A percentile compares a stretch with the other conserved stretches of the same genome.
These are phyloP conservation scores for Pythium brachiatum DNA, from an alignment of 352 stramenopile genomes.

Conservation along the genomic window DNA sequence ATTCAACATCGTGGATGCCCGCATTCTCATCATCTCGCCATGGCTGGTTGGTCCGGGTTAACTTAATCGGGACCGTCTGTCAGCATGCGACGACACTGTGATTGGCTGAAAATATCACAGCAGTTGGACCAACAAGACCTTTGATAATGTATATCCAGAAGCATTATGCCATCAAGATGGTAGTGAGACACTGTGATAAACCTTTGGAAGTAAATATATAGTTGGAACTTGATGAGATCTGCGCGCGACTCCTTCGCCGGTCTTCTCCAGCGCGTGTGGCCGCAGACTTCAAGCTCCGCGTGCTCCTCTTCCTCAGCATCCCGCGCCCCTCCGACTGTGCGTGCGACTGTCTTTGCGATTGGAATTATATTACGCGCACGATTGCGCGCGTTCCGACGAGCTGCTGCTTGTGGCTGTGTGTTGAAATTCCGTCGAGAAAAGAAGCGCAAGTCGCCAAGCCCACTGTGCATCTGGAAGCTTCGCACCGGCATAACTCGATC, in stretches of 20 bases:
- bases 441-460: not conserved
- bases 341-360: not conserved
- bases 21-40: constrained; percentile 6
- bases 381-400: constrained; percentile 7
- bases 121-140: too few relatives aligned
- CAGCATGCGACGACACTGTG: not conserved
- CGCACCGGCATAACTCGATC: constrained; percentile 9
- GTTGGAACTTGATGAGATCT: not conserved
- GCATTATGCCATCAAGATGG: too few relatives aligned
- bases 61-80: not conserved
- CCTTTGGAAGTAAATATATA: not conserved
- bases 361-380: constrained; percentile 5
- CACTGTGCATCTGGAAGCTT: too few relatives aligned
- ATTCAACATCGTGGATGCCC: not conserved
- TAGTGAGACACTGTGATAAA: too few relatives aligned
- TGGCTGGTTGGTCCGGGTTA: constrained; percentile 17
- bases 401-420: not conserved
- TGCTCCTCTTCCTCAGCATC: constrained; percentile 2
- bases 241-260: too few relatives aligned
- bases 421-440: constrained; percentile 9
- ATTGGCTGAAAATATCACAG: not conserved
- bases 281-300: not conserved
- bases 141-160: too few relatives aligned
- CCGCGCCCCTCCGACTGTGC: too few relatives aligned
- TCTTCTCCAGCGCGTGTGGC: not conserved